These are phyloP conservation scores for Lotus japonicus DNA, from an alignment of 306 rosid genomes.

Conservation along the genomic window DNA sequence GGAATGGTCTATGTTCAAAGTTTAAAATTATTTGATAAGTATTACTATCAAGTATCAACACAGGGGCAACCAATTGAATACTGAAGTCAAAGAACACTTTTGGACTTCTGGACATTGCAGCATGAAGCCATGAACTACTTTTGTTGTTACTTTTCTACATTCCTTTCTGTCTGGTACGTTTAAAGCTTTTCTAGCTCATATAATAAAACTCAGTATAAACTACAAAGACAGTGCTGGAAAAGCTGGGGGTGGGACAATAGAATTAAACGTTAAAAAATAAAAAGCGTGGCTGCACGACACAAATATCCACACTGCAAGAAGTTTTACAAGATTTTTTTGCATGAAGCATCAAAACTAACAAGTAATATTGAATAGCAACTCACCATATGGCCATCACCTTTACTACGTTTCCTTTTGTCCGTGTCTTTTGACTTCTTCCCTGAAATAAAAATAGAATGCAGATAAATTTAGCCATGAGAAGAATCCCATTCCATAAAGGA, in stretches of 20 bases:
- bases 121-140: not conserved
- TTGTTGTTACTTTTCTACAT: not conserved
- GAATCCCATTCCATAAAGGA: constrained; percentile 1
- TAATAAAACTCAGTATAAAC: not conserved
- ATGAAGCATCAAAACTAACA: not conserved
- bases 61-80: not conserved
- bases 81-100: not conserved
- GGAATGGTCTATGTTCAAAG: not conserved
- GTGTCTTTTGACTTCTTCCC: constrained; percentile 71
- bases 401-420: constrained; percentile 48
- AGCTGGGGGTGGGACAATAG: not conserved
- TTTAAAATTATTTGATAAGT: not conserved
- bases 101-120: not conserved
- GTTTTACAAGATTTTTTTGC: not conserved
- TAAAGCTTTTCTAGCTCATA: not conserved
- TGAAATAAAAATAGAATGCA: constrained; percentile 24
- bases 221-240: not conserved
- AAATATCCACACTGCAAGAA: not conserved
- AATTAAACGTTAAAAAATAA: not conserved
- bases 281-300: not conserved
- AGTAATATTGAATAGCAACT: constrained; percentile 27
- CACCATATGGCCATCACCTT: constrained; percentile 44
- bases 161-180: not conserved
- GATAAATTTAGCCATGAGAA: constrained; percentile 2
- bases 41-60: not conserved